These are phyloP conservation scores for Climacium dendroides DNA, from an alignment of 225 moss, liverwort and hornwort genomes.

Conservation along the genomic window DNA sequence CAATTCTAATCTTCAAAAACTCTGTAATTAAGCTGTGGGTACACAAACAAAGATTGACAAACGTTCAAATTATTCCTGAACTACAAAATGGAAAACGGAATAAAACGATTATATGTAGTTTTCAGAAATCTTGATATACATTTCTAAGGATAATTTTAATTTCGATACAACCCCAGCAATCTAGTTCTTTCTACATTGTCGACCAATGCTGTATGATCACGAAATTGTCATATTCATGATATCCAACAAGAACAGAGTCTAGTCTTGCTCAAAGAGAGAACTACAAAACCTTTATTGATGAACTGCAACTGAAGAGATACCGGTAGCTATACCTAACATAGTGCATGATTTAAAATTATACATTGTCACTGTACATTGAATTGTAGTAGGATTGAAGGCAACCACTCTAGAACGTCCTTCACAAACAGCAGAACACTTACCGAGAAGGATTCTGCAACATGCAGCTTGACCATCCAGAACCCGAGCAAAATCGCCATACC, in stretches of 20 bases:
- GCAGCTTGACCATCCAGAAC: neutral
- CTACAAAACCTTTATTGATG: neutral
- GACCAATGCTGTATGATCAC: neutral
- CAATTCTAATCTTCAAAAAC: neutral
- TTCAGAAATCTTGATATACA: neutral
- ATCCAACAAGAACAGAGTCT: neutral
- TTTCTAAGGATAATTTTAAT: neutral
- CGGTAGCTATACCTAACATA: neutral
- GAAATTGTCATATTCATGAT: neutral
- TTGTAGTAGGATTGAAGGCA: neutral
- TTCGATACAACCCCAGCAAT: neutral
- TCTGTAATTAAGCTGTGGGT: neutral
- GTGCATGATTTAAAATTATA: neutral
- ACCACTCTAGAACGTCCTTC: neutral
- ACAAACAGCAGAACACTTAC: neutral
- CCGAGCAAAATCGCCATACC: constrained; percentile 1
- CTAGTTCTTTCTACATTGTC: neutral
- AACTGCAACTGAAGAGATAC: neutral
- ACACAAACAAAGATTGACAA: neutral
- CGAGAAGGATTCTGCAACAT: neutral
- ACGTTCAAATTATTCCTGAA: neutral
- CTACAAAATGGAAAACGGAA: neutral
- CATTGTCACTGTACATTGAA: neutral
- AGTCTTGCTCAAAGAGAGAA: neutral
- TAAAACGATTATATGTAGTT: neutral